A percentile compares a stretch with the other conserved stretches of the same genome.
Evolutionary conservation across 169 alveolate genomes (phyloP).

Genomic region (Cryptosporidium ubiquitum): DNA sequence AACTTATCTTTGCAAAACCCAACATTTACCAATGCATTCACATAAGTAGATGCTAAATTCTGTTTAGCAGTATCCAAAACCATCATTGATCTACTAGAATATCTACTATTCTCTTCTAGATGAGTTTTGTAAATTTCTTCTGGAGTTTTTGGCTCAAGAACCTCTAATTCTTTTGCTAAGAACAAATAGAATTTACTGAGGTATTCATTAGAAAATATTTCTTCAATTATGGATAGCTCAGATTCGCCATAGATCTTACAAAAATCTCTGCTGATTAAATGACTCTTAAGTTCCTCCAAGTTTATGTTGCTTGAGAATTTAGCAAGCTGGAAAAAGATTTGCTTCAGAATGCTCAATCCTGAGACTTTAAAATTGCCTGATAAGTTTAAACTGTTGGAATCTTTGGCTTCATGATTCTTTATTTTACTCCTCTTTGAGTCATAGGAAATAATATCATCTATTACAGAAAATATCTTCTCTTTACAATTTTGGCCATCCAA

Average conservation of each 20-base stretch:
- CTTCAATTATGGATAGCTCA: constrained; percentile 75
- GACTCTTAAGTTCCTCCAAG: constrained; percentile 72
- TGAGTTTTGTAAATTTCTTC: constrained; percentile 92
- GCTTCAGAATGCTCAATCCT: constrained; percentile 75
- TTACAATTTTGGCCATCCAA: constrained; percentile 47
- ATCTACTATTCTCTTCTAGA: constrained; percentile 85
- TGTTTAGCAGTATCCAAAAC: constrained; percentile 93
- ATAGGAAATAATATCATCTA: constrained; percentile 12
- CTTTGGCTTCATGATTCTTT: constrained; percentile 15
- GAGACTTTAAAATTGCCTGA: constrained; percentile 50
- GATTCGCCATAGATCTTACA: constrained; percentile 11
- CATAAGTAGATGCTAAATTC: constrained; percentile 96
- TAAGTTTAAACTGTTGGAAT: constrained; percentile 50
- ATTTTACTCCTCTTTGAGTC: constrained; percentile 43
- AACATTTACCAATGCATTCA: constrained; percentile 98
- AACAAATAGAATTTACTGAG: constrained; percentile 85
- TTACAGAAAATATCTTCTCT: constrained; percentile 40
- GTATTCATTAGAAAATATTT: constrained; percentile 88
- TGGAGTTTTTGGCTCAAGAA: constrained; percentile 95
- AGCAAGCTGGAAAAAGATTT: constrained; percentile 65
- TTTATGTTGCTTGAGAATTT: constrained; percentile 34
- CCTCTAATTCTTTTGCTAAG: constrained; percentile 93
- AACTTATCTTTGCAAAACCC: constrained; percentile 95
- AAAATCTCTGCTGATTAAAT: constrained; percentile 27
- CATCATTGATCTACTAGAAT: constrained; percentile 78